Evolutionary conservation across 257 asterid species (phyloP).

Genomic region (Nicotiana obtusifolia): DNA sequence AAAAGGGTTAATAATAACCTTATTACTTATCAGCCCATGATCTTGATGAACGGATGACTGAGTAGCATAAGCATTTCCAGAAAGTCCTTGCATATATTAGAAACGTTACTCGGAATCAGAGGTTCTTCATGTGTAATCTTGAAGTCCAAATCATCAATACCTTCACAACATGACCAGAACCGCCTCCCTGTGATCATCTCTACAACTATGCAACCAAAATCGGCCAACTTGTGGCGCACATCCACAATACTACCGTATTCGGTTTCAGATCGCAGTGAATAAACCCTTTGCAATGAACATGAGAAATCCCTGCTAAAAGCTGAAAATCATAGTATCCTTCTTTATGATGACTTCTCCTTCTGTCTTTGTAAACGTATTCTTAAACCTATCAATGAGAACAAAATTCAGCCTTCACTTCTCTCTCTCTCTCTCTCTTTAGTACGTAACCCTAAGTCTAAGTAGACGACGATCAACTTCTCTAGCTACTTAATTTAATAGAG

Average conservation of each 20-base stretch:
- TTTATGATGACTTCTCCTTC: neutral
- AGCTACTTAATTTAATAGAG: too few species aligned
- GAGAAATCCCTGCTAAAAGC: neutral
- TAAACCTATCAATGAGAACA: too few species aligned
- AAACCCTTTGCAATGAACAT: neutral
- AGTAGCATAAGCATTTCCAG: neutral
- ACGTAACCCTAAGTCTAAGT: too few species aligned
- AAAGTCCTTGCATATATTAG: neutral
- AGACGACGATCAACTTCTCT: too few species aligned
- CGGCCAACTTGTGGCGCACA: neutral
- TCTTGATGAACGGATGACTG: neutral
- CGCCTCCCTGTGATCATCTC: neutral
- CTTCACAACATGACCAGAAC: neutral
- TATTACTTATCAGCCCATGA: too few species aligned
- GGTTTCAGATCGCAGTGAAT: conserved; percentile 17
- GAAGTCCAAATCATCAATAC: neutral
- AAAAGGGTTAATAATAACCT: too few species aligned
- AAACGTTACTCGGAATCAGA: neutral
- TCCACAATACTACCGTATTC: too few species aligned
- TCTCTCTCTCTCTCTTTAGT: too few species aligned
- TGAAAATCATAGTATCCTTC: neutral
- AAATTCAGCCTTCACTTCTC: too few species aligned
- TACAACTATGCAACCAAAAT: neutral
- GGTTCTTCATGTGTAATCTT: neutral
- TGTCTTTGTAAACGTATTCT: too few species aligned